Conservation (phyloP, 768 basidiomycete genomes). For the Leccinum incarnatum region DNA sequence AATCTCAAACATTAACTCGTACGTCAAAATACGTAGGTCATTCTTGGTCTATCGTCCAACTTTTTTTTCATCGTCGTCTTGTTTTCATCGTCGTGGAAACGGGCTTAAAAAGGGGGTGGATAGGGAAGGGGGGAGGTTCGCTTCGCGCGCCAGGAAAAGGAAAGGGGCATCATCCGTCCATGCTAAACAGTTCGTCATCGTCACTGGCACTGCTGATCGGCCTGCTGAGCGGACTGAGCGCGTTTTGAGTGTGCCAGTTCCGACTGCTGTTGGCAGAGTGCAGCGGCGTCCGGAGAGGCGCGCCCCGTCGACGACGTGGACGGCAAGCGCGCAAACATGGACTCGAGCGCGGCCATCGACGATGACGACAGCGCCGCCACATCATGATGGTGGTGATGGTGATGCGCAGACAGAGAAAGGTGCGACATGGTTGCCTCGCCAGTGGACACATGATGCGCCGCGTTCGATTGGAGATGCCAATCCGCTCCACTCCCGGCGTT, state of each 20-base stretch:
- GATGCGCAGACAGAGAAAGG: constrained; percentile 25
- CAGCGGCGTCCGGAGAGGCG: constrained; percentile 29
- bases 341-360: constrained; percentile 10
- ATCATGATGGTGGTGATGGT: constrained; percentile 29
- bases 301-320: constrained; percentile 4
- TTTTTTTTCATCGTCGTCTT: constrained; percentile 1
- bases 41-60: constrained; percentile 14
- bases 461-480: constrained; percentile 29
- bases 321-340: constrained; percentile 52
- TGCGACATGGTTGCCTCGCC: constrained; percentile 21
- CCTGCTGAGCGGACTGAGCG: constrained; percentile 59
- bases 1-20: constrained; percentile 22
- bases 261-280: constrained; percentile 24
- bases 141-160: not conserved
- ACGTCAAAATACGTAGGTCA: constrained; percentile 25
- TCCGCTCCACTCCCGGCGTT: constrained; percentile 27
- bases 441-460: constrained; percentile 12
- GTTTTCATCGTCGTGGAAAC: not conserved
- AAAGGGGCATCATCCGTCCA: constrained; percentile 47
- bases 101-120: not conserved
- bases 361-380: not conserved
- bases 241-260: constrained; percentile 36
- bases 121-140: too few species aligned
- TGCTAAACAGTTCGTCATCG: constrained; percentile 69
- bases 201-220: constrained; percentile 45